Evolutionary conservation across 208 protist genomes (phyloP).

Genomic region (Trypanosoma melophagium): DNA sequence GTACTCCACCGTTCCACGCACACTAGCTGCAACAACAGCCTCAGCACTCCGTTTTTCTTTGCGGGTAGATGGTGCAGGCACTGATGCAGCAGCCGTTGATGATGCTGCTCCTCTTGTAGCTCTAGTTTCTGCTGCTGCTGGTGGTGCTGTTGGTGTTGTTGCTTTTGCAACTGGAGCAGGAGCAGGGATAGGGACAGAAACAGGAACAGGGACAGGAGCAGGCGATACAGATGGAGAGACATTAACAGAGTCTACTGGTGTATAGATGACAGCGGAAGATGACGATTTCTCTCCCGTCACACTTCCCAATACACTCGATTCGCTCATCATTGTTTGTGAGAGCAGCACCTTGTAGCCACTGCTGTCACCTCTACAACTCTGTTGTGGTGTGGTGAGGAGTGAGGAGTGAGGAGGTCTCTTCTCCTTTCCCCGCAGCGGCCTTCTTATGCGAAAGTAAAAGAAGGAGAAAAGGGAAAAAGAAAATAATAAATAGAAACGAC

Average conservation of each 20-base stretch:
- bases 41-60: background rate
- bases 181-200: background rate
- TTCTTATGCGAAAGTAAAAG: too few species aligned
- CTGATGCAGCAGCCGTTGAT: background rate
- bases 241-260: background rate
- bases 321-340: background rate
- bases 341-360: too few species aligned
- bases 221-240: background rate
- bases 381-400: background rate
- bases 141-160: background rate
- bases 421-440: too few species aligned
- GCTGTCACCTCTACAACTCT: background rate
- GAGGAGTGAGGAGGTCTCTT: conserved; percentile 3
- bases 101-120: background rate
- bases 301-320: background rate
- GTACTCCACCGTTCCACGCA: conserved; percentile 85
- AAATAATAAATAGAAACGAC: background rate
- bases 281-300: background rate
- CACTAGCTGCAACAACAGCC: conserved; percentile 20
- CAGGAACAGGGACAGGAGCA: background rate
- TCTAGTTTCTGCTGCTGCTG: background rate
- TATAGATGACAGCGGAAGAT: background rate
- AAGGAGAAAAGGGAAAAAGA: conserved; percentile 8
- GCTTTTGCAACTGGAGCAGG: too few species aligned
- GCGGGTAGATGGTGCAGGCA: background rate